Evolutionary conservation across 2,329 filamentous ascomycete species (phyloP).

Genomic region (Aspergillus fumigatus): DNA sequence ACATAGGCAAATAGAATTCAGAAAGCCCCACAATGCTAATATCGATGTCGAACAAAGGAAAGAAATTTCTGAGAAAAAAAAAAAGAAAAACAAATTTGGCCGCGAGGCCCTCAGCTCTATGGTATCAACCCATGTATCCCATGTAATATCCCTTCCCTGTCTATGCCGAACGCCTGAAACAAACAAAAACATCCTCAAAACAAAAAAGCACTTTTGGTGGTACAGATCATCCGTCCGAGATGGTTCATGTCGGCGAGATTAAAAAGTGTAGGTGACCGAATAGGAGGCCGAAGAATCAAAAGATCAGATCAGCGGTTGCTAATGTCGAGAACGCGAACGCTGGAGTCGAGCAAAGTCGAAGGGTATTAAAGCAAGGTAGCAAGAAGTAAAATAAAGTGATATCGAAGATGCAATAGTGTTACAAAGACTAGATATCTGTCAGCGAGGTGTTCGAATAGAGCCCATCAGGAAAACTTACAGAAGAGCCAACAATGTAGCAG

Average conservation of each 20-base stretch:
- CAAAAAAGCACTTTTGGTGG: conserved; percentile 22
- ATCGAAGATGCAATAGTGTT: conserved; percentile 23
- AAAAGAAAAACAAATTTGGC: conserved; percentile 20
- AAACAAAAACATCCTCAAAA: conserved; percentile 15
- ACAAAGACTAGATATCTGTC: conserved; percentile 26
- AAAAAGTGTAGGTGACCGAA: conserved; percentile 8
- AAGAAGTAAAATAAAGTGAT: conserved; percentile 13
- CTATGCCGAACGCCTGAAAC: conserved; percentile 36
- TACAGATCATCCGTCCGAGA: conserved; percentile 16
- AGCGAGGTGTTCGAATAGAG: conserved; percentile 20
- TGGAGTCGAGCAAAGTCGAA: conserved; percentile 17
- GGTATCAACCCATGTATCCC: conserved; percentile 39
- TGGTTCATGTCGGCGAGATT: conserved; percentile 17
- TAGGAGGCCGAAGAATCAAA: conserved; percentile 9
- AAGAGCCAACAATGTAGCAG: conserved; percentile 23
- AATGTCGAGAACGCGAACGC: conserved; percentile 22
- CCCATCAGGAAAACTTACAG: conserved; percentile 11
- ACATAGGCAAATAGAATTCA: conserved; percentile 11
- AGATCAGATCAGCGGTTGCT: neutral
- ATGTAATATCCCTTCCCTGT: conserved; percentile 30
- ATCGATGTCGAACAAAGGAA: conserved; percentile 10
- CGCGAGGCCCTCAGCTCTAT: conserved; percentile 38
- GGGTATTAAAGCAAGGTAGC: conserved; percentile 19
- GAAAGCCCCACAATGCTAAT: conserved; percentile 17
- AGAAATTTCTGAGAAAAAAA: conserved; percentile 15